Conservation (phyloP, 2,329 filamentous ascomycete genomes). For the Myriangium duriaei region DNA sequence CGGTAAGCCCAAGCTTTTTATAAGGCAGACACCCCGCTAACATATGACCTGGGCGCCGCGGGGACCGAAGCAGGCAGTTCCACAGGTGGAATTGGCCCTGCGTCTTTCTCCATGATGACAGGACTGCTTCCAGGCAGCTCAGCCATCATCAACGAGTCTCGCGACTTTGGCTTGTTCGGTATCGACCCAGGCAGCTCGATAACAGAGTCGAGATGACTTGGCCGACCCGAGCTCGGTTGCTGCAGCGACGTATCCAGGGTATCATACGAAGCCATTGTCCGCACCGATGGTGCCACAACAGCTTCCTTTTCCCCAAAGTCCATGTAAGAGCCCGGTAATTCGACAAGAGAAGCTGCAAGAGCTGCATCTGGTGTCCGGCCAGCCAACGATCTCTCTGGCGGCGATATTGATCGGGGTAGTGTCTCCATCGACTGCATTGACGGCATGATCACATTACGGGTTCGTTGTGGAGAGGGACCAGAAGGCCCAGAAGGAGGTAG, state of each 20-base stretch:
- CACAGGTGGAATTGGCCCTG: conserved; percentile 2
- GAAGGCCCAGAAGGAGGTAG: too few species aligned
- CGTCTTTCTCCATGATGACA: conserved; percentile 6
- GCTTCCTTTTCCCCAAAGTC: conserved; percentile 9
- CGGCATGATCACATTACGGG: background rate
- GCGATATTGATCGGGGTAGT: background rate
- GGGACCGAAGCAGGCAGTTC: conserved; percentile 6
- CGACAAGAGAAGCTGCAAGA: conserved; percentile 1
- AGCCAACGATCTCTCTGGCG: background rate
- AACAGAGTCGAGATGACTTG: conserved; percentile 3
- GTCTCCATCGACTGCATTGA: background rate
- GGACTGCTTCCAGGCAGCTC: conserved; percentile 5
- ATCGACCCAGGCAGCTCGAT: conserved; percentile 9
- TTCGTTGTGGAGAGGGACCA: too few species aligned
- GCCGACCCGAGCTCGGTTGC: background rate
- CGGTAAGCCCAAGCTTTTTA: too few species aligned
- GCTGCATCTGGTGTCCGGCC: background rate
- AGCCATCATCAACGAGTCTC: conserved; percentile 1
- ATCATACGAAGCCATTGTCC: conserved; percentile 6
- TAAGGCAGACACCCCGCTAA: too few species aligned
- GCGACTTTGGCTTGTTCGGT: background rate
- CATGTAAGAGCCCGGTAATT: conserved; percentile 6
- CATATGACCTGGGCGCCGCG: too few species aligned
- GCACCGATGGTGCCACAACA: conserved; percentile 2
- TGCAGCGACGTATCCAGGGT: conserved; percentile 4